Evolutionary conservation across 306 rosid genomes (phyloP), one percentile per base, ranked within the genome.

Genomic region (Sicyos baderoa): DNA sequence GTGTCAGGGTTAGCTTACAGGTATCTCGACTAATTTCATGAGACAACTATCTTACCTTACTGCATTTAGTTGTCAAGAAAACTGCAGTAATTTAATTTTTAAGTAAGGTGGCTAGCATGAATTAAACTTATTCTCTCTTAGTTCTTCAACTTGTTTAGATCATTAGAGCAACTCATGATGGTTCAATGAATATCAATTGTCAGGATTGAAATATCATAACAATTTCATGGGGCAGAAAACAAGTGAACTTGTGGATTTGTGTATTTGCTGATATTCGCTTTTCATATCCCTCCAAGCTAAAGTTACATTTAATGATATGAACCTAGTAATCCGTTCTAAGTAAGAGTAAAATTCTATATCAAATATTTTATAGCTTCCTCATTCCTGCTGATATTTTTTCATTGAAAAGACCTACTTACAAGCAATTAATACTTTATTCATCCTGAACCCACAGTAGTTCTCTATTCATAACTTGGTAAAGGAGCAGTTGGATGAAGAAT

Each of bases 291-390:
- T 32, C 48, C 68, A 60, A 35, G 53, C 35, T 40, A 0, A 13
- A 65, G 37, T 65, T 44, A 12, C 15, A 21, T 64, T 64, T 40
- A 64, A 64, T 13, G 15, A 64, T 27, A 58, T 58, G 64, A 58
- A 23, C 16, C 1, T 6, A 58, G n/a, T 58, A 58, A 27, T 27
- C 42, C 64, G 14, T 64, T 12, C 17, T 2, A 44, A 22, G 6
- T 22, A 45, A 42, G 37, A 64, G 37, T 44, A 11, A 65, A 65
- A 10, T 9, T 42, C 32, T 64, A 44, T 29, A 19, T 17, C 51
- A 47, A 65, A 19, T 44, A 44, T 12, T 17, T 52, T 22, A 45
- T 48, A 21, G 22, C 37, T 22, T 21, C 71, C 54, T 65, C 54
- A 19, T 64, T 42, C 51, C 53, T 4, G 49, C 27, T 7, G 2